Evolutionary conservation across 352 stramenopile genomes (phyloP).

Genomic region (Pythium brassicae): DNA sequence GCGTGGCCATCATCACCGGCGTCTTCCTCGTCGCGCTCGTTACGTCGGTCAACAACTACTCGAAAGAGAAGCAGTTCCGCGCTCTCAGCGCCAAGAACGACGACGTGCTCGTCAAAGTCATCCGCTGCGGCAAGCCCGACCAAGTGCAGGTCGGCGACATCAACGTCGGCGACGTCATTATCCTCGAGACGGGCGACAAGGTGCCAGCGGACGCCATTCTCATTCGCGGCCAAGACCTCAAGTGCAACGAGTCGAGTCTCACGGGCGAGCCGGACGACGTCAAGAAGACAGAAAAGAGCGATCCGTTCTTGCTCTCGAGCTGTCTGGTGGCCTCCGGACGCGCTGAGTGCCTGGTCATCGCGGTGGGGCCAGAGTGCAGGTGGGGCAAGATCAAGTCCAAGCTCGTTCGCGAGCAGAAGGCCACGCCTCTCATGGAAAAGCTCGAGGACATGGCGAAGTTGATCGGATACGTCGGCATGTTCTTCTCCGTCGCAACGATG

Average conservation of each 20-base stretch:
- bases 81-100: constrained; percentile 85
- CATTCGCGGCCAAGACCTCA: constrained; percentile 90
- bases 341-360: constrained; percentile 78
- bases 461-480: constrained; percentile 84
- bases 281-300: constrained; percentile 63
- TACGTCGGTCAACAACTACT: constrained; percentile 96
- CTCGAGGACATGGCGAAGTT: constrained; percentile 89
- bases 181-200: constrained; percentile 91
- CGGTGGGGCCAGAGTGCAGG: constrained; percentile 73
- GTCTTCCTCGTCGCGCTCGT: constrained; percentile 94
- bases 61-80: constrained; percentile 90
- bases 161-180: constrained; percentile 84
- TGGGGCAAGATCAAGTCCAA: constrained; percentile 92
- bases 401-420: constrained; percentile 82
- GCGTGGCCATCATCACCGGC: constrained; percentile 91
- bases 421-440: constrained; percentile 92
- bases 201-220: constrained; percentile 94
- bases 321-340: constrained; percentile 72
- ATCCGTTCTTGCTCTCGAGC: constrained; percentile 88
- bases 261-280: constrained; percentile 96
- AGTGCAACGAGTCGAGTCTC: constrained; percentile 94
- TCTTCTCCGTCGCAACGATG: constrained; percentile 85
- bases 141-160: constrained; percentile 71
- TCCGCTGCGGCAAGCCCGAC: constrained; percentile 58
- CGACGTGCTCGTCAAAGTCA: constrained; percentile 82